Conservation (phyloP, 140 eudicot genomes). For the Senecio squalidus region DNA sequence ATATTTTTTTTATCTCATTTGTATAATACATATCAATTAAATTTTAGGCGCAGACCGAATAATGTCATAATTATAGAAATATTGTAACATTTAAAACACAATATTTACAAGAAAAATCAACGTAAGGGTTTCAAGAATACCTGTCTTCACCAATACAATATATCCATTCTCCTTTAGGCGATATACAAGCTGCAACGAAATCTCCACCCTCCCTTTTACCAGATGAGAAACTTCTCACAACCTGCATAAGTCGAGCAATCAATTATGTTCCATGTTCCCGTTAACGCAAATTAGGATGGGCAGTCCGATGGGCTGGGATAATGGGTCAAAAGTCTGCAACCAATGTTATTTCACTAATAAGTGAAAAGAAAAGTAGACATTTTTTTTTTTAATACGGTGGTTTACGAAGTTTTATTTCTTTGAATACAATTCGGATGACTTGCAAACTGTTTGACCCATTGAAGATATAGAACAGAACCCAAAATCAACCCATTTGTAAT, state of each 20-base stretch:
- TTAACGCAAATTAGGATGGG: no score
- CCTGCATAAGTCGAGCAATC: slow-evolving; percentile 32
- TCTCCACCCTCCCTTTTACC: slow-evolving; percentile 99
- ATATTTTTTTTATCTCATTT: background rate
- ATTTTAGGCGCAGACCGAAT: no score
- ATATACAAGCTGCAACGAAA: slow-evolving; percentile 93
- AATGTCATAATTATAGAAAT: background rate
- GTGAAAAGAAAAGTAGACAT: no score
- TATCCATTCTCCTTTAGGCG: slow-evolving; percentile 99
- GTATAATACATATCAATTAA: background rate
- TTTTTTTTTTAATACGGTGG: background rate
- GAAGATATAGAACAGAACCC: background rate
- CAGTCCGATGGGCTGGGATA: no score
- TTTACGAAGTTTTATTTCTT: background rate
- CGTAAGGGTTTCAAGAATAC: slow-evolving; percentile 25
- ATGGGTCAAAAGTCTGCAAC: no score
- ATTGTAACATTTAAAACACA: background rate
- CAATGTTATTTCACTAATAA: no score
- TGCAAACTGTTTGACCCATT: background rate
- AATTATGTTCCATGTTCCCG: background rate
- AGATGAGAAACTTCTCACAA: slow-evolving; percentile 86
- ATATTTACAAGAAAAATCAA: background rate
- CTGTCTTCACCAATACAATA: slow-evolving; percentile 98
- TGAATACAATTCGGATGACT: background rate
- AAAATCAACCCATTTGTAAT: background rate